Evolutionary conservation across 83 land plant species (phyloP).

Genomic region (Thuja plicata): DNA sequence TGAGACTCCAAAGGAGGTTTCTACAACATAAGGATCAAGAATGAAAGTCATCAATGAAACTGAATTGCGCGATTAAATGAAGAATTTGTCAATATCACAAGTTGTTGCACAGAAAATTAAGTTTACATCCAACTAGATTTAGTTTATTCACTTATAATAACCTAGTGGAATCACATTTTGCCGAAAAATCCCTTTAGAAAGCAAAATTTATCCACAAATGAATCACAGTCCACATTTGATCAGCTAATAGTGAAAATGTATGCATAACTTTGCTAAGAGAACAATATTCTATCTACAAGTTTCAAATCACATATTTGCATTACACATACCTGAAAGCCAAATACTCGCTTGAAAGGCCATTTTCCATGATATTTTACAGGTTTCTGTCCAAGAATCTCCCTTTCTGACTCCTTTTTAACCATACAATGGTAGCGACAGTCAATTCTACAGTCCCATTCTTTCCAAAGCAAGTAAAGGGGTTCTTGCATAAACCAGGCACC

Average conservation of each 20-base stretch:
- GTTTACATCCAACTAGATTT: neutral
- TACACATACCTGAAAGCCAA: constrained; percentile 80
- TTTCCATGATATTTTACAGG: constrained; percentile 96
- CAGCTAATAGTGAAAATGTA: neutral
- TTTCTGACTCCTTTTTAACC: constrained; percentile 68
- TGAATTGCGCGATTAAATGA: constrained; percentile 74
- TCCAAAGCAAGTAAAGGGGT: constrained; percentile 72
- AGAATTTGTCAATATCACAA: constrained; percentile 80
- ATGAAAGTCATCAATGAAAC: constrained; percentile 82
- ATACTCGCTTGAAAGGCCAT: constrained; percentile 86
- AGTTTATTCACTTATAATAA: neutral
- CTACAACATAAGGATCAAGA: constrained; percentile 63
- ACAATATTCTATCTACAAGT: neutral
- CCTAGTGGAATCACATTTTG: neutral
- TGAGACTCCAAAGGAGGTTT: constrained; percentile 63
- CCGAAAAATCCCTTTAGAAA: neutral
- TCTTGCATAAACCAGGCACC: constrained; percentile 63
- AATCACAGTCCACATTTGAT: neutral
- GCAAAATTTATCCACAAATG: neutral
- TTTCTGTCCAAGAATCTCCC: constrained; percentile 44
- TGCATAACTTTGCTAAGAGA: neutral
- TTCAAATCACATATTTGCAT: neutral
- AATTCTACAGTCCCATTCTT: constrained; percentile 84
- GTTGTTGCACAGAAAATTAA: constrained; percentile 51
- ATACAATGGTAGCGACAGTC: constrained; percentile 90